Evolutionary conservation across 192 early-diverging fungal species (phyloP).

Genomic region (Spinellus fusiger): DNA sequence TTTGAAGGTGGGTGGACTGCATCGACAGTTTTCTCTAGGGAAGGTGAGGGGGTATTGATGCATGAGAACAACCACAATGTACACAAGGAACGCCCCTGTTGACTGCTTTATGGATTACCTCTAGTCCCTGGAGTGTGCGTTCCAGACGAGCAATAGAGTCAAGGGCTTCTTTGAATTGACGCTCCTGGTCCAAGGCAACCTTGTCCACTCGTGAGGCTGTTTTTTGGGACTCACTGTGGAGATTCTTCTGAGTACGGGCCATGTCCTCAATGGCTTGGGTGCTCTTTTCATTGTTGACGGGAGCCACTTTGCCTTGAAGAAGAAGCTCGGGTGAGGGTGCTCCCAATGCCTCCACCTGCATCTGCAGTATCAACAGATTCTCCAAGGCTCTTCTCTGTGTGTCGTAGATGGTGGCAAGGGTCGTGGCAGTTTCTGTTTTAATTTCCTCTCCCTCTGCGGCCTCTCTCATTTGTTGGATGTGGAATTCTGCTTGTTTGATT

Average conservation of each 20-base stretch:
- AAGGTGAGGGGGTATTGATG: no score
- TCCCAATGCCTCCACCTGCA: constrained; percentile 28
- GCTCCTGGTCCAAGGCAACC: constrained; percentile 7
- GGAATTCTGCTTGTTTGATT: constrained; percentile 27
- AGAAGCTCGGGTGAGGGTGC: constrained; percentile 18
- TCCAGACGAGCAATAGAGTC: constrained; percentile 5
- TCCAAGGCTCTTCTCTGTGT: constrained; percentile 23
- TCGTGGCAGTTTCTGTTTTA: not conserved
- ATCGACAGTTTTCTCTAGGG: constrained; percentile 1
- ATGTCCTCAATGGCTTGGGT: no score
- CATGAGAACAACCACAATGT: not conserved
- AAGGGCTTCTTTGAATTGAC: constrained; percentile 6
- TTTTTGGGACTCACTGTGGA: not conserved
- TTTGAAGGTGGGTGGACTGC: constrained; percentile 13
- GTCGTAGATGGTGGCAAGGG: constrained; percentile 17
- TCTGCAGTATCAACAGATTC: constrained; percentile 7
- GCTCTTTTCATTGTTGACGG: not conserved
- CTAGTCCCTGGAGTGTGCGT: constrained; percentile 3
- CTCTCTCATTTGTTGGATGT: constrained; percentile 17
- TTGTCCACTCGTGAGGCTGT: not conserved
- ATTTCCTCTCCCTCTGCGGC: not conserved
- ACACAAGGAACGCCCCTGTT: no score
- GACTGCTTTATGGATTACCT: not conserved
- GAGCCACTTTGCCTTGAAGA: not conserved
- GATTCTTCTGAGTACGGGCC: not conserved